phyloP scores from a whole-genome alignment of 176 grass and related monocot genomes.

The Triticum monococcum region DNA sequence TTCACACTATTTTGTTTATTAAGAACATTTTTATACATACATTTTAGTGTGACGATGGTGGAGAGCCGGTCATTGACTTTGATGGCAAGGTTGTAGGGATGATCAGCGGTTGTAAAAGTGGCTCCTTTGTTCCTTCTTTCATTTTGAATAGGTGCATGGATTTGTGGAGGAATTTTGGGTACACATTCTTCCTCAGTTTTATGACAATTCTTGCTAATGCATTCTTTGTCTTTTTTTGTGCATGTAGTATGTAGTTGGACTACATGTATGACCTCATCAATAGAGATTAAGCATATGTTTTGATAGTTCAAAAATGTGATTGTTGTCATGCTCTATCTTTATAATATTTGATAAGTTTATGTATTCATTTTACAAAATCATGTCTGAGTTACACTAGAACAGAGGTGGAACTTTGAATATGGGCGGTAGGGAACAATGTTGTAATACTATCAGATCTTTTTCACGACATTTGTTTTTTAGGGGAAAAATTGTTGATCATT shows the following conservation, averaged over 20 bases:
- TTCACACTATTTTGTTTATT: no score
- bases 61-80: not conserved
- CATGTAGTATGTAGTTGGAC: not conserved
- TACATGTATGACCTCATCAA: not conserved
- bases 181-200: not conserved
- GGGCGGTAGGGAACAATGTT: not conserved
- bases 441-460: no score
- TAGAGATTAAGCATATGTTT: not conserved
- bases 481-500: no score
- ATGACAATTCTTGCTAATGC: no score
- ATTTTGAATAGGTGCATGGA: not conserved
- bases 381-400: not conserved
- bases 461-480: no score
- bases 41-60: not conserved
- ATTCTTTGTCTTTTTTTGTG: not conserved
- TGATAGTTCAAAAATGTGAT: not conserved
- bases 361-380: not conserved
- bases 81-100: not conserved
- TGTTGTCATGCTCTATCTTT: no score
- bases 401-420: no score
- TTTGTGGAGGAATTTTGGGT: not conserved
- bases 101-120: fast-evolving
- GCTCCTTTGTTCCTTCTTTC: not conserved
- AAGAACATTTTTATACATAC: no score
- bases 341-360: no score